phyloP scores from a whole-genome alignment of 805 yeast species.

The Schwanniomyces yamadae region DNA sequence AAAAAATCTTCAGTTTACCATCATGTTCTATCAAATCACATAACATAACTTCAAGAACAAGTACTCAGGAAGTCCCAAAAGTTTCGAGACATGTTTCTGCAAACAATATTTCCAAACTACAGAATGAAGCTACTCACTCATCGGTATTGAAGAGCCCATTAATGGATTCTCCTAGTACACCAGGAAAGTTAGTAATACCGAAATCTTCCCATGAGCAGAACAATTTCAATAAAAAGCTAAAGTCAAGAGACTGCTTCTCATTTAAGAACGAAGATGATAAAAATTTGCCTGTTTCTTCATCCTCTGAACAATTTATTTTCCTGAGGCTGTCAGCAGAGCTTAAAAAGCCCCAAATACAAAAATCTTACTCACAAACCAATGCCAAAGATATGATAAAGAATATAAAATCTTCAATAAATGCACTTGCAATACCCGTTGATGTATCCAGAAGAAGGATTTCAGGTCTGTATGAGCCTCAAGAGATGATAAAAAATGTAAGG shows the following conservation, averaged over 20 bases:
- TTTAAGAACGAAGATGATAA: background rate
- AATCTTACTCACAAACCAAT: constrained; percentile 1
- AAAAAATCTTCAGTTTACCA: constrained; percentile 1
- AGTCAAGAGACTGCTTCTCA: too few relatives aligned
- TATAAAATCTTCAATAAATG: constrained; percentile 25
- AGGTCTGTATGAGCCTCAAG: constrained; percentile 23
- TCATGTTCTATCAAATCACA: background rate
- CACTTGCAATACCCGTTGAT: constrained; percentile 14
- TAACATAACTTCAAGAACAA: background rate
- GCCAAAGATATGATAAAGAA: constrained; percentile 26
- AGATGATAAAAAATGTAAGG: constrained; percentile 31
- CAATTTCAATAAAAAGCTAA: too few relatives aligned
- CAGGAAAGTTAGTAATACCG: background rate
- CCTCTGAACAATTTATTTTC: constrained; percentile 1
- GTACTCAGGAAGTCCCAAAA: background rate
- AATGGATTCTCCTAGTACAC: background rate
- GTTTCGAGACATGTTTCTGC: background rate
- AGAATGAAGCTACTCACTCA: background rate
- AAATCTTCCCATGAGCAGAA: constrained; percentile 1
- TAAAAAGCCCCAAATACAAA: background rate
- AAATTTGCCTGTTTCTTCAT: background rate
- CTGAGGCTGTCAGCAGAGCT: background rate
- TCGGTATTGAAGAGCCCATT: background rate
- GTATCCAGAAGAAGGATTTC: constrained; percentile 12
- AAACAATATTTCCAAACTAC: background rate